Base-by-base conservation (phyloP, 441 rosid genomes). In the Populus hybrid region DNA sequence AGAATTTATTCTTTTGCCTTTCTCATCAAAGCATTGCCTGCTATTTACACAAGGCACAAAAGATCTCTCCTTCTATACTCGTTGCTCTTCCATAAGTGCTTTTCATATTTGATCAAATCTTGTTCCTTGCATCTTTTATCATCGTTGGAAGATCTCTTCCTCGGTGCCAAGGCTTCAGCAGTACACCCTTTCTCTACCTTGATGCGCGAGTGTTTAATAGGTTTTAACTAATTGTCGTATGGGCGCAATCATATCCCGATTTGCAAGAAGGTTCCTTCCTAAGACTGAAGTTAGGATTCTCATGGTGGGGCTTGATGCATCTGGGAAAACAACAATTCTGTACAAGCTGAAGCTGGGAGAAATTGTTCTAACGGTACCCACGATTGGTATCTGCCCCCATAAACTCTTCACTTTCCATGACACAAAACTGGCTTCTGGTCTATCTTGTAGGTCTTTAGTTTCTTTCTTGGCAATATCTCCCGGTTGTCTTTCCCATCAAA, bases 291-390 rank as follows among this genome's bases (percentile, higher is more conserved):
- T 87, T 65, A 88, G 90, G 81, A 86, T 90, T 67, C 78, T 79
- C n/a, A n/a, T n/a, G n/a, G n/a, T n/a, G n/a, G n/a, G n/a, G n/a
- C n/a, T n/a, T n/a, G n/a, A n/a, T n/a, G 87, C 80, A 81, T 90
- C 95, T 2, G 94, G 97, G 73, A 92, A 94, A 81, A 88, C 97
- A 69, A 87, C 92, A 71, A 87, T 92, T 78, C 87, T 94, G 64
- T 90, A 83, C 87, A 92, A 88, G 87, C 87, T 92, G 10, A 91
- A 86, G 86, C 90, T 91, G 9, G 97, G 98, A 64, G 89, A 89
- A 7, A 74, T 85, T n/a, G 87, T 92, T 69, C 79, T 86, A 56
- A 86, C 93, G 7, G 67, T 78, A 8, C 91, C 95, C 38, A 94
- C 95, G 23, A 87, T 94, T 0, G 97, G 95, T 91, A 87, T 71